Evolutionary conservation across 495 filamentous ascomycete species (phyloP), one percentile per base, ranked within the genome.

Genomic region (Penicillium paradoxum): DNA sequence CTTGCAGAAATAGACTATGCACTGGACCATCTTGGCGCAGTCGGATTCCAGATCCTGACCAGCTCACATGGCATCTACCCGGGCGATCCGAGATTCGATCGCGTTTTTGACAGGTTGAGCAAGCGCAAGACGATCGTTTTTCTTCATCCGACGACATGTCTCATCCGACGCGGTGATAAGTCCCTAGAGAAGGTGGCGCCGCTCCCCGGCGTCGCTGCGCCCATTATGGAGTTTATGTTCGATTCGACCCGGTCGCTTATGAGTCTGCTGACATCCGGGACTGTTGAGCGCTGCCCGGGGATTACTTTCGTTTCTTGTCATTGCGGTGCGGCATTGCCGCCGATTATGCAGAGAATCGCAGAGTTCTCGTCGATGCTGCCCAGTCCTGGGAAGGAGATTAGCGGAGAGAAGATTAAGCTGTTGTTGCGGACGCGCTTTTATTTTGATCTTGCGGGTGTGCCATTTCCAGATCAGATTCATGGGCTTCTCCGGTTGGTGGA

Each of bases 171-270:
- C 46, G 22, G 13, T 32, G 53, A 37, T 29, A 46, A 22, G 18
- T 41, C 51, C 4, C 39, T 57, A 14, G 48, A 32, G 1, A 54
- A 43, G 4, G 53, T 56, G 19, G 47, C 55, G 17, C 64, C 68
- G 2, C 60, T 67, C 18, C 55, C 59, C 5, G 60, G 68, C 9
- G 73, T 77, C 36, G 68, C 76, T 0, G 64, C 64, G 15, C 81
- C 81, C 0, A 65, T 80, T 36, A 68, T 81, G 40, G 80, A 83
- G 55, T 83, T 80, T 59, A 66, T 82, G 30, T 81, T 84, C 55
- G 80, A 83, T 43, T 77, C 74, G 2, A 73, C 73, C 2, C 66
- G 79, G 14, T 64, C 69, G 1, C 58, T 83, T 0, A 66, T 69
- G 37, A 76, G 80, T 51, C 64, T 83, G 8, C 69, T 83, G 50